Conservation (phyloP, 2,329 filamentous ascomycete genomes). For the Fusarium gaditjirri region DNA sequence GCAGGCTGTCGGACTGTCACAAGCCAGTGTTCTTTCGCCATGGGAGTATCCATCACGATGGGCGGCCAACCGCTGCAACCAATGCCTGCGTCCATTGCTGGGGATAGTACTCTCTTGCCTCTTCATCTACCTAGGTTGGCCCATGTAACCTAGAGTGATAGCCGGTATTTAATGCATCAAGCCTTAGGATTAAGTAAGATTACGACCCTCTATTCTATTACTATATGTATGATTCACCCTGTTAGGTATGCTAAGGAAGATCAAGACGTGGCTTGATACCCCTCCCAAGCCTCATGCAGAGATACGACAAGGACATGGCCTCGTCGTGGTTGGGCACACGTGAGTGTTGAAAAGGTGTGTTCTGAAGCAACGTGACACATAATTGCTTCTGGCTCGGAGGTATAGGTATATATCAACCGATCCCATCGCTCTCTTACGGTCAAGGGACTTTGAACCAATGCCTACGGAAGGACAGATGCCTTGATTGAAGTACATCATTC, state of each 20-base stretch:
- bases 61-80: not conserved
- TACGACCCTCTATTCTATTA: not conserved
- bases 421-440: not conserved
- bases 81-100: not conserved
- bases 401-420: not conserved
- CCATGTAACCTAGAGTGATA: rapidly evolving
- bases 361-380: not conserved
- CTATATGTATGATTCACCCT: not conserved
- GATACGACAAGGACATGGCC: rapidly evolving
- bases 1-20: rapidly evolving
- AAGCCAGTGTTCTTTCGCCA: rapidly evolving
- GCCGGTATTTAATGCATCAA: rapidly evolving
- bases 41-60: rapidly evolving
- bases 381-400: rapidly evolving
- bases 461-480: not conserved
- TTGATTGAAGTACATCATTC: rapidly evolving
- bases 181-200: rapidly evolving
- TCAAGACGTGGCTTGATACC: not conserved
- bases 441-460: no score
- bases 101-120: not conserved
- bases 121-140: rapidly evolving
- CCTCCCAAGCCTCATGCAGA: not conserved
- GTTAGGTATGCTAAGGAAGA: not conserved
- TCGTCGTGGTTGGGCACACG: rapidly evolving
- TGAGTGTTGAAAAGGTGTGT: rapidly evolving